phyloP scores from a whole-genome alignment of 805 yeast genomes.

The Candida sonorensis region DNA sequence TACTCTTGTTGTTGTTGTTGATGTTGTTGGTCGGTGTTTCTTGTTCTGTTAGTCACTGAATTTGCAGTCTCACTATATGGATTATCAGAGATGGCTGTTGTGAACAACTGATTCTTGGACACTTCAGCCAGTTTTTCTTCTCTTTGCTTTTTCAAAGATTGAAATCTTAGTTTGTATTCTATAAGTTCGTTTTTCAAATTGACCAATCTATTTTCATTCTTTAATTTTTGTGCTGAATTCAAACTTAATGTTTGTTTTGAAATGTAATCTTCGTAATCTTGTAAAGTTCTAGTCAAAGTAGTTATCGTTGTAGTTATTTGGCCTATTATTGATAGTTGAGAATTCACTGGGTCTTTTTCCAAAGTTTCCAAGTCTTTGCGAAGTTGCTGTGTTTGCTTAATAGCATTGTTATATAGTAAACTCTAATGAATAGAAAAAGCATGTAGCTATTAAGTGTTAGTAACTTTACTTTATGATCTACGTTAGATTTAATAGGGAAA shows the following conservation, averaged over 20 bases:
- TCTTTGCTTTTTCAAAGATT: slow-evolving; percentile 45
- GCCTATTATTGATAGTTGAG: slow-evolving; percentile 60
- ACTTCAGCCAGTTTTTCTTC: slow-evolving; percentile 44
- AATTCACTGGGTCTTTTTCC: slow-evolving; percentile 55
- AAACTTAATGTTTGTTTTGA: slow-evolving; percentile 46
- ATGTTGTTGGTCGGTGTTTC: neutral
- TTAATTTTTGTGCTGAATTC: slow-evolving; percentile 45
- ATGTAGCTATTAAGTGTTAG: too few relatives aligned
- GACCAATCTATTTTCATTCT: slow-evolving; percentile 53
- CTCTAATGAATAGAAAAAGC: slow-evolving; percentile 39
- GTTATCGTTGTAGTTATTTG: slow-evolving; percentile 75
- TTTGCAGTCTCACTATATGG: slow-evolving; percentile 35
- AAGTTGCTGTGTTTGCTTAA: slow-evolving; percentile 72
- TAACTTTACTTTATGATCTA: too few relatives aligned
- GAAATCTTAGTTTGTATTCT: slow-evolving; percentile 45
- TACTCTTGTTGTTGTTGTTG: slow-evolving; percentile 16
- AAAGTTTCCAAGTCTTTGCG: slow-evolving; percentile 62
- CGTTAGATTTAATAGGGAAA: too few relatives aligned
- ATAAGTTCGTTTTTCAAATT: slow-evolving; percentile 45
- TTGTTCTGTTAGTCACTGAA: slow-evolving; percentile 14
- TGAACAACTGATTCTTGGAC: slow-evolving; percentile 45
- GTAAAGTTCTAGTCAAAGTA: slow-evolving; percentile 67
- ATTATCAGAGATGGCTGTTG: slow-evolving; percentile 33
- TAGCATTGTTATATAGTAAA: slow-evolving; percentile 82
- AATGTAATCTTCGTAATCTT: slow-evolving; percentile 33